Evolutionary conservation across 2,329 filamentous ascomycete genomes (phyloP).

Genomic region (Pseudogymnoascus sp.): DNA sequence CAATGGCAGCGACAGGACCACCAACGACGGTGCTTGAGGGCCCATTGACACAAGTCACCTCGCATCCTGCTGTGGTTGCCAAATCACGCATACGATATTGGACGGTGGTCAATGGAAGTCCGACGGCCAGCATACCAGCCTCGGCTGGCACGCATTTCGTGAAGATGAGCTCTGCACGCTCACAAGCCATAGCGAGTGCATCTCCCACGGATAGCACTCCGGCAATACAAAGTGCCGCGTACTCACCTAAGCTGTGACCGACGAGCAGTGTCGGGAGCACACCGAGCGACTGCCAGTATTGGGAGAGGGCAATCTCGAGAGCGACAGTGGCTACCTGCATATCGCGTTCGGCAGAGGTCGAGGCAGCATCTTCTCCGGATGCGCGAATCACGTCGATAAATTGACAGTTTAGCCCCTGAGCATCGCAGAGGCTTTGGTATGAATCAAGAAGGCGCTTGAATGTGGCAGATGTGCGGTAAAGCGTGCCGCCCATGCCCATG

Average conservation of each 20-base stretch:
- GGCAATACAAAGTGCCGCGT: slow-evolving; percentile 30
- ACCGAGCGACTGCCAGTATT: slow-evolving; percentile 46
- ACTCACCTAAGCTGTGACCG: slow-evolving; percentile 33
- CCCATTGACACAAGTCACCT: not conserved
- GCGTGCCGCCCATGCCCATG: not conserved
- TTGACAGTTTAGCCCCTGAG: not conserved
- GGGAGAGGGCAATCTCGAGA: slow-evolving; percentile 46
- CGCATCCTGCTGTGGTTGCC: not conserved
- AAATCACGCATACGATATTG: not conserved
- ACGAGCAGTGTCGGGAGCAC: slow-evolving; percentile 40
- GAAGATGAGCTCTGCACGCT: slow-evolving; percentile 40
- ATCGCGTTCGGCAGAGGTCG: slow-evolving; percentile 20
- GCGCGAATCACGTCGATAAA: slow-evolving; percentile 3
- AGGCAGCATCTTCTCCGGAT: slow-evolving; percentile 16
- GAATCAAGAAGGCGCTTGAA: slow-evolving; percentile 10
- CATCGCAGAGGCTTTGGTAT: not conserved
- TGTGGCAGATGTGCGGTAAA: slow-evolving; percentile 30
- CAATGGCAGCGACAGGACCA: not conserved
- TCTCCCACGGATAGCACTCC: slow-evolving; percentile 27
- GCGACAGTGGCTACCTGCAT: slow-evolving; percentile 44
- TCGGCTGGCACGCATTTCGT: slow-evolving; percentile 39
- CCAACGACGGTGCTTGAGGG: not conserved
- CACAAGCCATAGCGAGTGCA: slow-evolving; percentile 16
- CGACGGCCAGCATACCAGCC: slow-evolving; percentile 40
- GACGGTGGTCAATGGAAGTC: not conserved